Percentiles rank a stretch among this genome's conserved stretches.
These are phyloP conservation scores for Tuber borchii DNA, from an alignment of 495 filamentous ascomycete genomes.

Conservation along the genomic window DNA sequence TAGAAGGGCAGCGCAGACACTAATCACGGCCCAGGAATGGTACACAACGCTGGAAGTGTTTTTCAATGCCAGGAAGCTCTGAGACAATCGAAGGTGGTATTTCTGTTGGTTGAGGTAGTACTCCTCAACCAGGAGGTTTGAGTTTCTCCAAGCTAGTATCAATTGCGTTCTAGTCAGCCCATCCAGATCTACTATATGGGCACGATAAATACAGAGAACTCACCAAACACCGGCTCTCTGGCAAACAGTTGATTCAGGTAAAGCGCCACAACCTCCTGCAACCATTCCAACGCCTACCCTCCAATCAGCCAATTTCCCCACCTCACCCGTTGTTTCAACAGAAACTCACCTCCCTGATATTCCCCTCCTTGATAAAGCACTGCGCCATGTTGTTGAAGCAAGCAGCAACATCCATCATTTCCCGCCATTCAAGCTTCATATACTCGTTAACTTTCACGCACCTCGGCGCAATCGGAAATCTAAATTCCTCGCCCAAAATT, in stretches of 20 bases:
- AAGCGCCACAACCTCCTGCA: conserved; percentile 28
- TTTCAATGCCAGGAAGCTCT: conserved; percentile 22
- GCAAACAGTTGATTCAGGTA: conserved; percentile 33
- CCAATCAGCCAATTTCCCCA: conserved; percentile 4
- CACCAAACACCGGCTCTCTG: conserved; percentile 24
- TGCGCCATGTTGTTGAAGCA: conserved; percentile 39
- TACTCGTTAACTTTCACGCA: conserved; percentile 14
- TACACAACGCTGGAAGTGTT: conserved; percentile 34
- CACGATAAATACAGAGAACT: not conserved
- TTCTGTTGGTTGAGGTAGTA: conserved; percentile 36
- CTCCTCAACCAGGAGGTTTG: conserved; percentile 34
- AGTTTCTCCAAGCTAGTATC: conserved; percentile 32
- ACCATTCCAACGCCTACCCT: conserved; percentile 29
- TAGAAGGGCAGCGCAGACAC: conserved; percentile 27
- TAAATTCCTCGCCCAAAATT: conserved; percentile 27
- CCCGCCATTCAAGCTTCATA: conserved; percentile 33
- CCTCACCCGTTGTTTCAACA: not conserved
- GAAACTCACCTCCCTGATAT: conserved; percentile 28
- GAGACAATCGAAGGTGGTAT: conserved; percentile 31
- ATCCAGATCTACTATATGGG: not conserved
- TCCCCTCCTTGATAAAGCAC: conserved; percentile 30
- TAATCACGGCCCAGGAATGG: conserved; percentile 29
- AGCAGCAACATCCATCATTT: conserved; percentile 36
- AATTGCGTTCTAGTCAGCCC: not conserved
- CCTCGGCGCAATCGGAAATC: conserved; percentile 19